Evolutionary conservation across 2,329 filamentous ascomycete genomes (phyloP), one percentile per base, ranked within the genome.

Genomic region (Aspergillus texensis): DNA sequence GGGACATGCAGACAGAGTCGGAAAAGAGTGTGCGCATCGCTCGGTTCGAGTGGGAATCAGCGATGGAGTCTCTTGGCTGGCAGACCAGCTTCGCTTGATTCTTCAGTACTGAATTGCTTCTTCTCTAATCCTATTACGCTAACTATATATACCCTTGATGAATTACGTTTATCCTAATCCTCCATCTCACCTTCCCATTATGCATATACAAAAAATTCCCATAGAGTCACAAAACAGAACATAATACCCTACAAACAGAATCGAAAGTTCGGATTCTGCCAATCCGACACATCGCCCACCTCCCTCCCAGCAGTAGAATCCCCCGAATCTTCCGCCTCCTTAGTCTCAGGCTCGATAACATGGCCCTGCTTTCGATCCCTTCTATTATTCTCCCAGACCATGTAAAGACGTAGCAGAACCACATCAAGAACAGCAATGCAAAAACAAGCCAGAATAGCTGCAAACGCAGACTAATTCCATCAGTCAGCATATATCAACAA

Each of bases 211-310:
- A 0, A 3, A 32, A 12, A 1, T 4, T 4, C 10, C 11, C 1
- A 11, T 12, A 34, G 2, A 10, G 32, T 12, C 32, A 34, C 10
- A 12, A 12, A 34, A 0, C 1, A 4, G 32, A 34, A 12, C 10
- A 11, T 12, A 11, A 12, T 34, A 1, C 1, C 11, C 41, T 62
- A 62, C 34, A 65, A 32, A 28, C 61, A 65, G 43, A 60, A 62
- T 11, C 63, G 60, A 56, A 62, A 62, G 6, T 26, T 46, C 28
- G 28, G 43, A 21, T 65, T 62, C 43, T 62, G 52, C 60, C 63
- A 62, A 9, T 65, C 63, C 4, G 60, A 60, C 28, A 62, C 39
- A 52, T 65, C 60, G 12, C 54, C 54, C 1, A 53, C 52, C 14
- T n/a, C 19, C 11, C 11, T 43, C 21, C 48, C 12, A 4, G 12